Evolutionary conservation across 306 rosid species (phyloP), one percentile per base, ranked within the genome.

Genomic region (Cicer bijugum): DNA sequence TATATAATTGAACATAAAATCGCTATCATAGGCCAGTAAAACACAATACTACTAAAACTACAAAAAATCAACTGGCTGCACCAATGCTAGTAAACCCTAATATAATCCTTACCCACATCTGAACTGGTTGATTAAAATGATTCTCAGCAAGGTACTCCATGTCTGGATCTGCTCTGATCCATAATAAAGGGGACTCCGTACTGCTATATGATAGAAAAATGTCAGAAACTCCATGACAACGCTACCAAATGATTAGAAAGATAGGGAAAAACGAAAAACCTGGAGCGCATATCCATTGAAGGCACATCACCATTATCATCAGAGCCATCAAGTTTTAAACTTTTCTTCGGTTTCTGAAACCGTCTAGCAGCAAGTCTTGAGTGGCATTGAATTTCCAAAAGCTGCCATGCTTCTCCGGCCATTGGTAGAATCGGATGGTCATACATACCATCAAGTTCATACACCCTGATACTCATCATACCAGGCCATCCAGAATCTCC

Each of bases 161-260:
- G 84, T 91, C 99, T 47, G 99, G 99, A 83, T 94, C 99, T 74
- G 96, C 99, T 80, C 97, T 84, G 84, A 94, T 85, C 99, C 99
- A 94, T 76, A 89, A 83, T 75, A 94, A 83, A 53, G 99, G 97
- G 23, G 99, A 88, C 77, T 94, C 97, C 11, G 91, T 83, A 69
- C 97, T 89, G 89, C 78, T 63, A 80, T 67, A 69, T 71, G 68
- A 72, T 35, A 69, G 66, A 67, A 40, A 50, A 39, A 43, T 12
- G 28, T 82, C 77, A 75, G 53, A 56, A 40, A 64, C 47, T 37
- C 59, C 69, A 50, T 79, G 16, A 78, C 14, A 62, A 74, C 44
- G 9, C 28, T 19, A 39, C 20, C 33, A 28, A 70, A 60, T 70
- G 56, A 60, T 12, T 10, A 33, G 64, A 67, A 19, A 4, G 14